Base-by-base conservation (phyloP, 768 basidiomycete genomes). In the Lactarius trivialis region DNA sequence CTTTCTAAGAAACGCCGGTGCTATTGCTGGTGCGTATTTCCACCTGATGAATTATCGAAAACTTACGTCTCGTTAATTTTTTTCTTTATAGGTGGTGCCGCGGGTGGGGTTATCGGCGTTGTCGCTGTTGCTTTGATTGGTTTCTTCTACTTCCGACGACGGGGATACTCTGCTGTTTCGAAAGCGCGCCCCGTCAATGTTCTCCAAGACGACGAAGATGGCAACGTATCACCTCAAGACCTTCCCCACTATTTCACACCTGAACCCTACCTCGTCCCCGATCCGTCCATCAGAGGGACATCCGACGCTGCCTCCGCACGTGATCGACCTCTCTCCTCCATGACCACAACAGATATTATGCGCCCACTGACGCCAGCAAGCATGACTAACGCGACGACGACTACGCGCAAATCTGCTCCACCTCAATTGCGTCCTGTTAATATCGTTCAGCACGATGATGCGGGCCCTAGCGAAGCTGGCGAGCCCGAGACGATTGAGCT, bases 371-470 rank as follows among this genome's bases (percentile, higher is more conserved):
- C 58, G 45, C 65, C 66, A 58, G 68, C 60, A 28, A 70, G 68
- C 33, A 74, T 73, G 48, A 73, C 70, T 65, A 70, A 58, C 21
- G 30, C 43, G 28, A 37, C 71, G 49, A 71, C 67, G n/a, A 74
- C 79, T 68, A 67, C 70, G 26, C 84, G 84, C 66, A 81, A 81
- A 57, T 76, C 77, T 9, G 72, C 76, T 2, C 70, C 70, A 43
- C 77, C 85, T 41, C 76, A 73, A 64, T 75, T 90, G 75, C 76
- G 89, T 51, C 79, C 88, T 0, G 83, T 93, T 36, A 91, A 92
- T 69, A 82, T 91, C 68, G 81, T 92, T 50, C 91, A 92, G 73
- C 91, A 93, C 68, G 89, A 91, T 65, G 91, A 93, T 70, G 91
- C 88, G 0, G 90, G 91, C 1, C 74, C 74, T 8, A 80, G 84